phyloP scores from a whole-genome alignment of 1,284 basidiomycete genomes.

The Cryptococcus neoformans region DNA sequence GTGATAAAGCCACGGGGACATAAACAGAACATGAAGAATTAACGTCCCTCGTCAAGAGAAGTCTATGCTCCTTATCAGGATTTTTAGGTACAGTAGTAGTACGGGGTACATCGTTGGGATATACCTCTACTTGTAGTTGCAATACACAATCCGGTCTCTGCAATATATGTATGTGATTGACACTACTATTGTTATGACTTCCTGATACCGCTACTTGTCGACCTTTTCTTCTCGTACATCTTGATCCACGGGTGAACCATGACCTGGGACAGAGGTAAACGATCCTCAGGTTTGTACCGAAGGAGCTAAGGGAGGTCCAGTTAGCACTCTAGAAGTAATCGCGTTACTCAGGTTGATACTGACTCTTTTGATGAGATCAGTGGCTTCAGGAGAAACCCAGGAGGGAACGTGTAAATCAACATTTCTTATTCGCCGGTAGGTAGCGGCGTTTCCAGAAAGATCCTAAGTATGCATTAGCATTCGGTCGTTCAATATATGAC shows the following conservation, averaged over 20 bases:
- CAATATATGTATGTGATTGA: too few relatives aligned
- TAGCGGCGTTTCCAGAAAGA: constrained; percentile 56
- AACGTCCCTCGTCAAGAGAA: too few relatives aligned
- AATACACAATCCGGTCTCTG: too few relatives aligned
- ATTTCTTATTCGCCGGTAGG: constrained; percentile 66
- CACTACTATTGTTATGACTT: constrained; percentile 3
- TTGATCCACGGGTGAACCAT: constrained; percentile 89
- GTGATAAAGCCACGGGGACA: too few relatives aligned
- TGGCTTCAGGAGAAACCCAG: constrained; percentile 62
- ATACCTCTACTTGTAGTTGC: too few relatives aligned
- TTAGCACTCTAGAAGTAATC: background rate
- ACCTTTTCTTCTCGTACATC: constrained; percentile 58
- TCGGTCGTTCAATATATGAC: background rate
- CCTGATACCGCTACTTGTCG: constrained; percentile 12
- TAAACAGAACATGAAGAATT: too few relatives aligned
- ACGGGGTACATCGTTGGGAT: too few relatives aligned
- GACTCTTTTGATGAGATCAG: constrained; percentile 58
- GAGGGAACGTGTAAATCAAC: constrained; percentile 75
- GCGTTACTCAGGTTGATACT: background rate
- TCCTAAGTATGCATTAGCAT: constrained; percentile 6
- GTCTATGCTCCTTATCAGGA: too few relatives aligned
- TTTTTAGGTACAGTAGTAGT: too few relatives aligned
- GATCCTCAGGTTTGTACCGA: constrained; percentile 76
- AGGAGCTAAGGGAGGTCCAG: constrained; percentile 63
- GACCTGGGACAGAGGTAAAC: constrained; percentile 77